phyloP scores from a whole-genome alignment of 2,329 filamentous ascomycete species.

The Aphanoascus verrucosus region DNA sequence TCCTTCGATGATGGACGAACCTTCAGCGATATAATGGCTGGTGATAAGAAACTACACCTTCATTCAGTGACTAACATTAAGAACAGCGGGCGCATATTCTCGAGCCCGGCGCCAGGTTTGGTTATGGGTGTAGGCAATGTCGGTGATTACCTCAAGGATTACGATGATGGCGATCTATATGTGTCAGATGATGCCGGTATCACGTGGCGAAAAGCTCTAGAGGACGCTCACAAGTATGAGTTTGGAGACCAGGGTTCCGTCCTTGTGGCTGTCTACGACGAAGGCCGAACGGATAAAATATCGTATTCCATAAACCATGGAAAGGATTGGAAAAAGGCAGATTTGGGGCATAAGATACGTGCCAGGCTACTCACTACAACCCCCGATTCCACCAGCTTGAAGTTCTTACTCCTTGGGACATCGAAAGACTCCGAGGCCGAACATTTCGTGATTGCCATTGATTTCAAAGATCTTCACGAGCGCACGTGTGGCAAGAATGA shows the following conservation, averaged over 20 bases:
- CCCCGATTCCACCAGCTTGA: slow-evolving; percentile 82
- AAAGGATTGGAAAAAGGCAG: slow-evolving; percentile 63
- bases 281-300: slow-evolving; percentile 47
- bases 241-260: slow-evolving; percentile 90
- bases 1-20: slow-evolving; percentile 92
- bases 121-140: slow-evolving; percentile 92
- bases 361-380: slow-evolving; percentile 74
- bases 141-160: slow-evolving; percentile 60
- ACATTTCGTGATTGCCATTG: slow-evolving; percentile 61
- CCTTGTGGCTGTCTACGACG: slow-evolving; percentile 68
- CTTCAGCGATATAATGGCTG: slow-evolving; percentile 62
- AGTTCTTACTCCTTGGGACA: slow-evolving; percentile 67
- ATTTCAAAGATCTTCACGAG: slow-evolving; percentile 74
- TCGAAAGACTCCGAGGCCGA: slow-evolving; percentile 41
- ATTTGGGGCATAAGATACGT: slow-evolving; percentile 54
- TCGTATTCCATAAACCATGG: slow-evolving; percentile 86
- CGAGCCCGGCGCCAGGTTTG: slow-evolving; percentile 82
- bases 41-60: slow-evolving; percentile 62
- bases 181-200: slow-evolving; percentile 85
- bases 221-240: slow-evolving; percentile 87
- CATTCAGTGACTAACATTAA: slow-evolving; percentile 81
- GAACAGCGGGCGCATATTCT: slow-evolving; percentile 80
- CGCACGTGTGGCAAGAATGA: slow-evolving; percentile 64
- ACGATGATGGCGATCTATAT: slow-evolving; percentile 66
- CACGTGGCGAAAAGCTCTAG: slow-evolving; percentile 62